Evolutionary conservation across 2,329 filamentous ascomycete genomes (phyloP).

Genomic region (Aspergillus tubingensis): DNA sequence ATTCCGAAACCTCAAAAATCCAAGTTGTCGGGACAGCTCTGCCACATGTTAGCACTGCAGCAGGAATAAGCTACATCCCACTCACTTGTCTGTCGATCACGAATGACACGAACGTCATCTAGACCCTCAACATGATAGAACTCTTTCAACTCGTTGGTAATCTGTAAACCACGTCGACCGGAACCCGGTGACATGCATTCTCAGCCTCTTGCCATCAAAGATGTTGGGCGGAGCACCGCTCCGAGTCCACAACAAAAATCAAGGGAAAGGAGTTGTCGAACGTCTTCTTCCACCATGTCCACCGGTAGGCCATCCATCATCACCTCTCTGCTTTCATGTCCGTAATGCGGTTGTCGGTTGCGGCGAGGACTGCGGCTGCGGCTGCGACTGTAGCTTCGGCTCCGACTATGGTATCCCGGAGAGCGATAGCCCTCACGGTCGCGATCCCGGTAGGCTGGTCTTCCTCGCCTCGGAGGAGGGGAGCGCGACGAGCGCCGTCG

Average conservation of each 20-base stretch:
- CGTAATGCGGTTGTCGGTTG: constrained; percentile 40
- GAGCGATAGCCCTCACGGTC: constrained; percentile 51
- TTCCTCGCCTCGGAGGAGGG: constrained; percentile 38
- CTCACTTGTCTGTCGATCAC: constrained; percentile 60
- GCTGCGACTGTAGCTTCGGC: constrained; percentile 40
- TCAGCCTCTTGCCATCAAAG: constrained; percentile 42
- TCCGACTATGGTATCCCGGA: constrained; percentile 38
- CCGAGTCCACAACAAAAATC: constrained; percentile 18
- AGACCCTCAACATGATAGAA: constrained; percentile 55
- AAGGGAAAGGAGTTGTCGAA: constrained; percentile 44
- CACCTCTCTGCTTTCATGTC: constrained; percentile 50
- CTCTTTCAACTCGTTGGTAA: constrained; percentile 56
- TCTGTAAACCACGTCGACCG: constrained; percentile 50
- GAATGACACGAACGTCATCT: constrained; percentile 60
- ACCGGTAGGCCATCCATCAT: constrained; percentile 54
- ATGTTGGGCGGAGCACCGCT: constrained; percentile 20
- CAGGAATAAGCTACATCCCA: background rate
- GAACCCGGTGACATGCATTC: constrained; percentile 40
- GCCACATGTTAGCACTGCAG: constrained; percentile 13
- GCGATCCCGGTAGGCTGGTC: constrained; percentile 45
- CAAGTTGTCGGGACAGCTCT: constrained; percentile 59
- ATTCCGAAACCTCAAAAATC: constrained; percentile 57
- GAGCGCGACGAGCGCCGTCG: constrained; percentile 36
- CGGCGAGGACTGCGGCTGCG: constrained; percentile 41
- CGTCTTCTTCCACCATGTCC: constrained; percentile 55